These are phyloP conservation scores for Aspergillus vadensis DNA, from an alignment of 2,329 filamentous ascomycete species.

Conservation along the genomic window DNA sequence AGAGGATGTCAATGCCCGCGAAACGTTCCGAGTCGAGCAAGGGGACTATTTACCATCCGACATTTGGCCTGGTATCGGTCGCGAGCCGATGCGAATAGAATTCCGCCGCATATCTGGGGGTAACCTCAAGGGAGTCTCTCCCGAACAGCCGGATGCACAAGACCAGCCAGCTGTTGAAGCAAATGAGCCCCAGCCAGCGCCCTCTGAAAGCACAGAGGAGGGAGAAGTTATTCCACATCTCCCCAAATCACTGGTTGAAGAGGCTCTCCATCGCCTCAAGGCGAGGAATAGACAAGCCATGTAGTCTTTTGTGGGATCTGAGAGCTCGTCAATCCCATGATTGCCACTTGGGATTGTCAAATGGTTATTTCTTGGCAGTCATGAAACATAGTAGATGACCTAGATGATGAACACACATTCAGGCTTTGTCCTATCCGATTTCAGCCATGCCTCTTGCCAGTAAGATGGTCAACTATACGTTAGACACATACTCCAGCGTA, in stretches of 20 bases:
- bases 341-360: not conserved
- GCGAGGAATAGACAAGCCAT: constrained; percentile 28
- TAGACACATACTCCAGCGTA: constrained; percentile 36
- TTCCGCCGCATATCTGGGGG: constrained; percentile 42
- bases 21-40: constrained; percentile 77
- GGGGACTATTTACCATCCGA: constrained; percentile 86
- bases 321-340: not conserved
- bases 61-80: constrained; percentile 75
- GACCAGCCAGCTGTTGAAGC: constrained; percentile 8
- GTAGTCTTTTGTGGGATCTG: constrained; percentile 3
- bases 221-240: constrained; percentile 46
- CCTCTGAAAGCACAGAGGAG: constrained; percentile 21
- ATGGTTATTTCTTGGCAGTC: not conserved
- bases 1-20: constrained; percentile 70
- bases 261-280: constrained; percentile 45
- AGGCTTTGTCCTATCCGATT: constrained; percentile 26
- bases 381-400: constrained; percentile 14
- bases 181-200: constrained; percentile 1
- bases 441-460: not conserved
- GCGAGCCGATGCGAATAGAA: constrained; percentile 55
- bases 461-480: not conserved
- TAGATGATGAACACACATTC: constrained; percentile 39
- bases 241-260: constrained; percentile 45
- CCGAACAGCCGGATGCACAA: constrained; percentile 14
- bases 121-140: constrained; percentile 29